Evolutionary conservation across 2,329 filamentous ascomycete species (phyloP).

Genomic region (Trichothecium roseum): DNA sequence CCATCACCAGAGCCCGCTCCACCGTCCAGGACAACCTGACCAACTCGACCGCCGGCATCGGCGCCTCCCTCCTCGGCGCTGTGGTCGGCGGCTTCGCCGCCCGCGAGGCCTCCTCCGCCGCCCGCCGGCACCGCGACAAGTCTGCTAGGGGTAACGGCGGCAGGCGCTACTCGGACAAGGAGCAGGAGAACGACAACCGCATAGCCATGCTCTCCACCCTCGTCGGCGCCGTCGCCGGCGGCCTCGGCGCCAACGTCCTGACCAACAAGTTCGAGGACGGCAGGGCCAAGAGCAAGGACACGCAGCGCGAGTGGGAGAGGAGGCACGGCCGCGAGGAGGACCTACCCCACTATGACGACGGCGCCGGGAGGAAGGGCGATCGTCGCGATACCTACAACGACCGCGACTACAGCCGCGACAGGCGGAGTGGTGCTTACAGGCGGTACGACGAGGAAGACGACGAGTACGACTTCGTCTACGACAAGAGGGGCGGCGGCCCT

Average conservation of each 20-base stretch:
- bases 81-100: constrained; percentile 44
- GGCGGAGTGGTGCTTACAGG: constrained; percentile 8
- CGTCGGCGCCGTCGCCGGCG: constrained; percentile 43
- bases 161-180: constrained; percentile 13
- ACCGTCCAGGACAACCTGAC: constrained; percentile 37
- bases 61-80: constrained; percentile 41
- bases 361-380: not conserved
- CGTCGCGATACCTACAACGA: constrained; percentile 5
- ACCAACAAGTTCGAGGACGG: constrained; percentile 31
- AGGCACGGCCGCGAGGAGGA: constrained; percentile 18
- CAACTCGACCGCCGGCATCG: constrained; percentile 35
- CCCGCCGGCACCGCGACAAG: constrained; percentile 17
- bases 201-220: constrained; percentile 36
- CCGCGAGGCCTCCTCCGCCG: constrained; percentile 33
- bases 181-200: constrained; percentile 16
- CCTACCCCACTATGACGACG: constrained; percentile 14
- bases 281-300: constrained; percentile 19
- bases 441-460: constrained; percentile 11
- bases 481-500: too few relatives aligned
- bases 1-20: constrained; percentile 28
- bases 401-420: constrained; percentile 9
- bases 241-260: constrained; percentile 41
- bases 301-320: constrained; percentile 22
- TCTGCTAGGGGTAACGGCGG: constrained; percentile 1
- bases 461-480: constrained; percentile 12